Conservation (phyloP, 1,284 basidiomycete genomes). For the Ganoderma resinaceum region DNA sequence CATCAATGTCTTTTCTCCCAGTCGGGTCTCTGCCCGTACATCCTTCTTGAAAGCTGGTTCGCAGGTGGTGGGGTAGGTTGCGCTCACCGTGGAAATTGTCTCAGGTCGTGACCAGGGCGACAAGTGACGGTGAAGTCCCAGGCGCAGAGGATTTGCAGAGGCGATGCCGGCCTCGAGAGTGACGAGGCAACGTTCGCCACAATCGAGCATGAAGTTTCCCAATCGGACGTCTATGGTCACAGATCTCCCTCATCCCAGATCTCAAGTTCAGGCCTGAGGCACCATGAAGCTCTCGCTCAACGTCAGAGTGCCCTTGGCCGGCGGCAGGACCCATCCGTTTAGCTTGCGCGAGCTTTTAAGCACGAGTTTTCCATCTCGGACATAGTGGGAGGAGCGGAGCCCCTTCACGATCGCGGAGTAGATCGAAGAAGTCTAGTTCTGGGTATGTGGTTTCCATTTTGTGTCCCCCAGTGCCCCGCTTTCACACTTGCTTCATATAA, state of each 20-base stretch:
- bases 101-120: not conserved
- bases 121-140: not conserved
- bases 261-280: not conserved
- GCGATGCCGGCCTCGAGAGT: not conserved
- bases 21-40: not conserved
- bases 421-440: slow-evolving; percentile 4
- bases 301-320: not conserved
- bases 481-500: not conserved
- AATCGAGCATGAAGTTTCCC: not conserved
- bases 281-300: not conserved
- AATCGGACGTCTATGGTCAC: not conserved
- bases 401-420: not conserved
- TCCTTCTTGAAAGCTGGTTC: not conserved
- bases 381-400: slow-evolving; percentile 8
- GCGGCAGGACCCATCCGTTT: not conserved
- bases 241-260: not conserved
- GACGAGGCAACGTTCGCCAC: not conserved
- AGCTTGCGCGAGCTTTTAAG: not conserved
- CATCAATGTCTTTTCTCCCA: not conserved
- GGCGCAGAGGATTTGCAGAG: not conserved
- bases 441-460: not conserved
- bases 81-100: not conserved
- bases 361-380: slow-evolving; percentile 16
- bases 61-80: not conserved
- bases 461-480: not conserved